A percentile compares a stretch with the other conserved stretches of the same genome.
These are phyloP conservation scores for Daucus carota DNA, from an alignment of 129 eudicot species.

Conservation along the genomic window DH1_v3.0 NC_030381.2:52760501-52761000, in stretches of 20 bases:
- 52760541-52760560: not conserved
- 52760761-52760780: no score
- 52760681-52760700: not conserved
- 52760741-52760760: not conserved
- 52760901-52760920: not conserved
- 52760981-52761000: no score
- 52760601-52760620: no score
- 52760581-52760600: no score
- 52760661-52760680: not conserved
- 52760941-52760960: not conserved
- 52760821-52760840: not conserved
- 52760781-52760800: not conserved
- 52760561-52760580: not conserved
- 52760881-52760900: not conserved
- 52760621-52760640: not conserved
- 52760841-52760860: not conserved
- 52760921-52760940: not conserved
- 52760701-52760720: not conserved
- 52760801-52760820: not conserved
- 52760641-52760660: not conserved
- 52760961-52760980: not conserved
- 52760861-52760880: not conserved
- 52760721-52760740: not conserved
- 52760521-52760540: not conserved
- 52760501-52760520: no score